Evolutionary conservation across 1,284 basidiomycete genomes (phyloP).

Genomic region (Fistulinella cinereoalba): DNA sequence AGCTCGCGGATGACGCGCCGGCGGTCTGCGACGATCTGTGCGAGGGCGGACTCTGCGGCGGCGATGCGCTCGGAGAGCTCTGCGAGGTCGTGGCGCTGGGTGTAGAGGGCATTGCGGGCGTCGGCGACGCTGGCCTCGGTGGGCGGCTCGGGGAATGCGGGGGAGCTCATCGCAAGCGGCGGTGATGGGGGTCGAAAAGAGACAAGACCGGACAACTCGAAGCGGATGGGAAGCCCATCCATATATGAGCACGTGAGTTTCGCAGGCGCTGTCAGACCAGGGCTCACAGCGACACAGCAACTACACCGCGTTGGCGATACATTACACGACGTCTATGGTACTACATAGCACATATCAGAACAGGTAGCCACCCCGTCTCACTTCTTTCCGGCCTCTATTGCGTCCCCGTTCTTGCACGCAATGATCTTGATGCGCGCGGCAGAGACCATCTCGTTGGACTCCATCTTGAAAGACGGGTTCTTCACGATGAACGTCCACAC

Average conservation of each 20-base stretch:
- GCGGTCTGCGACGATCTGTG: slow-evolving; percentile 54
- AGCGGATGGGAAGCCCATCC: slow-evolving; percentile 21
- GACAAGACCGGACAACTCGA: slow-evolving; percentile 7
- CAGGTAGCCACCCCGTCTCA: slow-evolving; percentile 17
- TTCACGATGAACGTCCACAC: slow-evolving; percentile 97
- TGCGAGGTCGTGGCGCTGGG: slow-evolving; percentile 34
- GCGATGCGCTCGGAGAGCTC: slow-evolving; percentile 40
- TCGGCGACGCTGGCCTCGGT: slow-evolving; percentile 47
- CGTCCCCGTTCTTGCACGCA: slow-evolving; percentile 91
- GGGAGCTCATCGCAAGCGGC: slow-evolving; percentile 18
- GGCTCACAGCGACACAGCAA: background rate
- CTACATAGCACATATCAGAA: background rate
- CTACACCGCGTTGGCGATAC: slow-evolving; percentile 4
- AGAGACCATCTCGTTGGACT: slow-evolving; percentile 78
- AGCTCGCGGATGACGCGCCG: slow-evolving; percentile 51
- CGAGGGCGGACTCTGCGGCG: slow-evolving; percentile 50
- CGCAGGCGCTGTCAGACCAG: too few relatives aligned
- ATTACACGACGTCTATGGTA: slow-evolving; percentile 29
- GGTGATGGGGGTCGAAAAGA: slow-evolving; percentile 10
- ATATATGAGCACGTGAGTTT: slow-evolving; percentile 26
- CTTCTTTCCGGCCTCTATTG: slow-evolving; percentile 68
- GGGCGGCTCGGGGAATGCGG: slow-evolving; percentile 48
- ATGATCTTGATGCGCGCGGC: slow-evolving; percentile 90
- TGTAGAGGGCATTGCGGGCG: slow-evolving; percentile 44
- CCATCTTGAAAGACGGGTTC: slow-evolving; percentile 92